These are phyloP conservation scores for Neoarthrinium moseri DNA, from an alignment of 2,329 filamentous ascomycete genomes.

Conservation along the genomic window DNA sequence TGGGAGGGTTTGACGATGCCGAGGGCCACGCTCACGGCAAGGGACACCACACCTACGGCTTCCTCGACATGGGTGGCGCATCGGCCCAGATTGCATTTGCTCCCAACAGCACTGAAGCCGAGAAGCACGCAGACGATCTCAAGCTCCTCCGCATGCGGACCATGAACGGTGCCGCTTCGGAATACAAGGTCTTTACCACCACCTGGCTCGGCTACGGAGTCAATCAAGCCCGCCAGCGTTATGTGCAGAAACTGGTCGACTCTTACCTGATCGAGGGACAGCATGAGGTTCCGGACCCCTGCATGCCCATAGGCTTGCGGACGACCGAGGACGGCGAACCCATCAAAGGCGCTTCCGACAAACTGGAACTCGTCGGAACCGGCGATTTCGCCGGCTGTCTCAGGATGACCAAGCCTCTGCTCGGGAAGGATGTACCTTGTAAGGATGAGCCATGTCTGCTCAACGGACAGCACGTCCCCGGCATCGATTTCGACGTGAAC, in stretches of 20 bases:
- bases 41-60: conserved; percentile 91
- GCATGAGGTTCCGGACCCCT: conserved; percentile 82
- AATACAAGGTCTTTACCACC: conserved; percentile 90
- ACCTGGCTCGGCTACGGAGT: conserved; percentile 98
- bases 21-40: conserved; percentile 78
- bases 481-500: conserved; percentile 95
- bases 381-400: conserved; percentile 86
- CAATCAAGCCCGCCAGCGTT: conserved; percentile 84
- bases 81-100: conserved; percentile 98
- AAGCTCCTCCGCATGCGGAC: conserved; percentile 83
- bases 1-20: conserved; percentile 84
- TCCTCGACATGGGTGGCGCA: conserved; percentile 96
- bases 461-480: conserved; percentile 87
- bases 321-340: conserved; percentile 69
- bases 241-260: conserved; percentile 73
- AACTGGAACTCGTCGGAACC: conserved; percentile 70
- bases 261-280: conserved; percentile 57
- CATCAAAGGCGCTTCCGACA: conserved; percentile 37
- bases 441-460: conserved; percentile 81
- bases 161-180: conserved; percentile 71
- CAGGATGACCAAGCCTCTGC: conserved; percentile 74
- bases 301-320: conserved; percentile 75
- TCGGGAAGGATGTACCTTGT: conserved; percentile 88
- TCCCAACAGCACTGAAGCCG: conserved; percentile 85
- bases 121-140: conserved; percentile 85